Conservation (phyloP, 1,284 basidiomycete genomes). For the Malassezia furfur region DNA sequence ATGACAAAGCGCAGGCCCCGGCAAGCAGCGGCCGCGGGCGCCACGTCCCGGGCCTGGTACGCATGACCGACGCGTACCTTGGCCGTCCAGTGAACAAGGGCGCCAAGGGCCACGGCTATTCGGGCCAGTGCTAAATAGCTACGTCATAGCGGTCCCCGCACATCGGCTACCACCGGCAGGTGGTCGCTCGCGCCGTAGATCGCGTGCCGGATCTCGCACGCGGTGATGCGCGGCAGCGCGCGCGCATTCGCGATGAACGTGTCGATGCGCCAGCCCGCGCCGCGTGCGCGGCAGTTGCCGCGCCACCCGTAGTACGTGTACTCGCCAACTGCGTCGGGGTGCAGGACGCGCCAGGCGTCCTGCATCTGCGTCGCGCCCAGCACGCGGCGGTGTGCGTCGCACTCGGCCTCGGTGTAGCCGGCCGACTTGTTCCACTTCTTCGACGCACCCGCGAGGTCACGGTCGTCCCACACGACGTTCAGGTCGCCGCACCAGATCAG, state of each 20-base stretch:
- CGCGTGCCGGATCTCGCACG: constrained; percentile 70
- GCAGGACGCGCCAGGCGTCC: constrained; percentile 60
- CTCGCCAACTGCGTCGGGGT: constrained; percentile 58
- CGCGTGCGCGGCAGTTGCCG: constrained; percentile 68
- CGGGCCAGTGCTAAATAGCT: constrained; percentile 35
- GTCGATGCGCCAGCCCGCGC: constrained; percentile 77
- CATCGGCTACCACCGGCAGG: constrained; percentile 52
- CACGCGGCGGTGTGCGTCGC: constrained; percentile 45
- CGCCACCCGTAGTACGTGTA: constrained; percentile 80
- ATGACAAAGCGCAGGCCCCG: constrained; percentile 4
- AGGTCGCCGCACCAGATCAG: constrained; percentile 83
- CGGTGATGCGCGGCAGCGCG: constrained; percentile 55
- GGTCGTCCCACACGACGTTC: constrained; percentile 60
- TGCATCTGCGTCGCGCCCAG: constrained; percentile 35
- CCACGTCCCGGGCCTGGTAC: background rate
- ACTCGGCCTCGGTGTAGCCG: constrained; percentile 55
- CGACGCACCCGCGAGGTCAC: constrained; percentile 48
- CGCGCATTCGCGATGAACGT: constrained; percentile 53
- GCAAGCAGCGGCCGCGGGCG: background rate
- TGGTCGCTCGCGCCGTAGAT: constrained; percentile 78
- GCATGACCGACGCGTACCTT: constrained; percentile 20
- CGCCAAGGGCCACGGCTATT: constrained; percentile 25
- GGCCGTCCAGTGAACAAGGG: constrained; percentile 24
- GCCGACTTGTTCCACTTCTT: constrained; percentile 51
- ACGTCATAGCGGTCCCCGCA: constrained; percentile 8